phyloP scores from a whole-genome alignment of 371 early-diverging fungal genomes.

The Cokeromyces recurvatus region DNA sequence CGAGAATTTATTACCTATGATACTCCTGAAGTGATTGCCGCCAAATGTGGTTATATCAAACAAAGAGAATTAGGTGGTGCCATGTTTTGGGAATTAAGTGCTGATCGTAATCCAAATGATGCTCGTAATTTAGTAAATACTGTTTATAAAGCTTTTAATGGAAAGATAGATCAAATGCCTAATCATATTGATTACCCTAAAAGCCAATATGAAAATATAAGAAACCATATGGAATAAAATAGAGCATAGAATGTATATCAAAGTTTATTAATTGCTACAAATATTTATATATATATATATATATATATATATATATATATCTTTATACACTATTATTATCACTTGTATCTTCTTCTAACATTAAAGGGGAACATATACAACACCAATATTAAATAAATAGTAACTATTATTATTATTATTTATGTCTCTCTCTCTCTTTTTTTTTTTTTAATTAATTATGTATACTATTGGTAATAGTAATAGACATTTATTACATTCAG shows the following conservation, averaged over 20 bases:
- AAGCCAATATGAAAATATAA: constrained; percentile 50
- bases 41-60: constrained; percentile 72
- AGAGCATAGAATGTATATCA: too few species aligned
- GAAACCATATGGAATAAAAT: constrained; percentile 14
- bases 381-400: too few species aligned
- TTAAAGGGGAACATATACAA: too few species aligned
- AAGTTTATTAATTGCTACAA: too few species aligned
- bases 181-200: constrained; percentile 48
- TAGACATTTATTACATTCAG: constrained; percentile 3
- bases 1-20: constrained; percentile 83
- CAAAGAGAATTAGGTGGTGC: constrained; percentile 68
- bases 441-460: too few species aligned
- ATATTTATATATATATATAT: too few species aligned
- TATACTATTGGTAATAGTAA: too few species aligned
- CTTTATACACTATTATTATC: too few species aligned
- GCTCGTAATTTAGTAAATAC: constrained; percentile 43
- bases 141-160: constrained; percentile 32
- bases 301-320: too few species aligned
- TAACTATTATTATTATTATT: too few species aligned
- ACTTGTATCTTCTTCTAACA: too few species aligned
- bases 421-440: too few species aligned
- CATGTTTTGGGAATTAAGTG: constrained; percentile 83
- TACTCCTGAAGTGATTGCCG: constrained; percentile 57
- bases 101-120: constrained; percentile 45
- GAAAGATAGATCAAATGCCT: constrained; percentile 29